phyloP scores from a whole-genome alignment of 1,284 basidiomycete genomes.

The Boletus sp. region DNA sequence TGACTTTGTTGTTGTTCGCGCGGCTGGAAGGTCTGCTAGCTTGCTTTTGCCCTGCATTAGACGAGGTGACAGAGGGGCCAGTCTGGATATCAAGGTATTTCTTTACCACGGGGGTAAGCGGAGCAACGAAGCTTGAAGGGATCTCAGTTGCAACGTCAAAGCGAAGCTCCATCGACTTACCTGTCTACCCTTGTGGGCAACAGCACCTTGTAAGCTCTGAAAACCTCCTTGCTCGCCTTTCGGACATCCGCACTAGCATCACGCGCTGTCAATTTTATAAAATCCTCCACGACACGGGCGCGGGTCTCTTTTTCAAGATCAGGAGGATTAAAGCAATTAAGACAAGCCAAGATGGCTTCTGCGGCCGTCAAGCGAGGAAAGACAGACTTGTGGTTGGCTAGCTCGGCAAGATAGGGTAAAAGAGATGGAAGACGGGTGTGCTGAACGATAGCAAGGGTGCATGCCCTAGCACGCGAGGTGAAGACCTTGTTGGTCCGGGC shows the following conservation, averaged over 20 bases:
- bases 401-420: conserved; percentile 57
- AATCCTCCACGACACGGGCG: conserved; percentile 62
- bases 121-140: conserved; percentile 58
- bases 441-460: conserved; percentile 60
- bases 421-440: conserved; percentile 67
- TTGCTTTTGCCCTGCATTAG: conserved; percentile 15
- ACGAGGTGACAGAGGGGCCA: conserved; percentile 12
- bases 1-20: conserved; percentile 15
- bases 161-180: conserved; percentile 41
- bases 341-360: conserved; percentile 60
- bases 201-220: conserved; percentile 70
- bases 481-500: conserved; percentile 81
- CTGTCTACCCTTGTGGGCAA: conserved; percentile 62
- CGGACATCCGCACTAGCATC: conserved; percentile 79
- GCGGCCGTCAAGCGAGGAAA: conserved; percentile 60
- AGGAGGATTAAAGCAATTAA: conserved; percentile 72
- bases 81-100: conserved; percentile 71
- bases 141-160: conserved; percentile 5
- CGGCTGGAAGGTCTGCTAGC: conserved; percentile 28
- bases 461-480: conserved; percentile 57
- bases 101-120: conserved; percentile 70
- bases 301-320: conserved; percentile 66
- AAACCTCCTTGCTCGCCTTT: conserved; percentile 64
- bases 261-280: conserved; percentile 63
- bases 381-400: conserved; percentile 64